These are phyloP conservation scores for Nectriaceae sp. DNA, from an alignment of 2,329 filamentous ascomycete genomes.

Conservation along the genomic window DNA sequence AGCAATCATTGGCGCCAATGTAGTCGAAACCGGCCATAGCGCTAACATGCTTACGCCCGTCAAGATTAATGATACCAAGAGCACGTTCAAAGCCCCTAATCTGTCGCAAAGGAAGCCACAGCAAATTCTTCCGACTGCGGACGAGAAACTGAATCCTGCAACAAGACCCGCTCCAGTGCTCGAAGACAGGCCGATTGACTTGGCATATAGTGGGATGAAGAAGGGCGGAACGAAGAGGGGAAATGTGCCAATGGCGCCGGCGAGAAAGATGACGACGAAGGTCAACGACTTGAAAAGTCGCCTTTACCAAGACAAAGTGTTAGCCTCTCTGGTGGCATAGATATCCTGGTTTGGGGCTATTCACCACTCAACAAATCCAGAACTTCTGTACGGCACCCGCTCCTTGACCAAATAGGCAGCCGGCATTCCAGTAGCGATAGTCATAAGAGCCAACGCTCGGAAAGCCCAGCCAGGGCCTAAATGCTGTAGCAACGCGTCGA, in stretches of 20 bases:
- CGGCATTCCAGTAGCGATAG: constrained; percentile 55
- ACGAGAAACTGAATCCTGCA: constrained; percentile 63
- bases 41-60: constrained; percentile 60
- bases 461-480: constrained; percentile 54
- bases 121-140: constrained; percentile 57
- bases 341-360: constrained; percentile 4
- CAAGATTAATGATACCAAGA: constrained; percentile 51
- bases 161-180: constrained; percentile 57
- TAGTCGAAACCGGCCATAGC: constrained; percentile 61
- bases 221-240: constrained; percentile 63
- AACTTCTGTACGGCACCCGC: constrained; percentile 26
- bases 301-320: constrained; percentile 35
- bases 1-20: constrained; percentile 52
- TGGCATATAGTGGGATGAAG: constrained; percentile 59
- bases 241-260: constrained; percentile 58
- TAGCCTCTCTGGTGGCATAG: neutral
- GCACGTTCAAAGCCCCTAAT: constrained; percentile 57
- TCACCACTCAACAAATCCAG: constrained; percentile 51
- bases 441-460: constrained; percentile 53
- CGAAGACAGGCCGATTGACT: constrained; percentile 55
- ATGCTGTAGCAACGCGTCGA: constrained; percentile 48
- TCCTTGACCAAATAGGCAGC: constrained; percentile 56
- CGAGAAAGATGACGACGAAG: constrained; percentile 55
- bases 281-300: constrained; percentile 52
- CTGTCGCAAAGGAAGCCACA: constrained; percentile 56